Evolutionary conservation across 2,329 filamentous ascomycete species (phyloP).

Genomic region (Aspergillus uvarum): DNA sequence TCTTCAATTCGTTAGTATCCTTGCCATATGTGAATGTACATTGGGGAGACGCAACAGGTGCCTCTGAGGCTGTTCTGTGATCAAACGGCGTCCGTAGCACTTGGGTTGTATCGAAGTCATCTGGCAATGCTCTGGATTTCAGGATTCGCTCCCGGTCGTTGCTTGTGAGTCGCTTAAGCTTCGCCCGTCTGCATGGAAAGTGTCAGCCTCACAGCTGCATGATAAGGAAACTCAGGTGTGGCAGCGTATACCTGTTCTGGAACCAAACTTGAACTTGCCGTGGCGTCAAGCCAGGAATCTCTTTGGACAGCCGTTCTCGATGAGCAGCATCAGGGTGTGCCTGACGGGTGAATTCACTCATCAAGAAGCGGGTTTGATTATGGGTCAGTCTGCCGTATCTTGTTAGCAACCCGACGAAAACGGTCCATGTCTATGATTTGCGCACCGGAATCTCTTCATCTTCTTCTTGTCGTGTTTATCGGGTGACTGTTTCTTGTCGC

Average conservation of each 20-base stretch:
- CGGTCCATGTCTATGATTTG: not conserved
- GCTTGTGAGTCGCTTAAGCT: slow-evolving; percentile 60
- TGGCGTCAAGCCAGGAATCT: slow-evolving; percentile 88
- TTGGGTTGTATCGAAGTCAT: slow-evolving; percentile 61
- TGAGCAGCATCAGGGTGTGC: slow-evolving; percentile 91
- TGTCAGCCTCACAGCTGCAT: slow-evolving; percentile 11
- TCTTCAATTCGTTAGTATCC: slow-evolving; percentile 33
- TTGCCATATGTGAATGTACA: slow-evolving; percentile 40
- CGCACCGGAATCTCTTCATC: slow-evolving; percentile 47
- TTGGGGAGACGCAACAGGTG: slow-evolving; percentile 49
- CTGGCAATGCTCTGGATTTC: slow-evolving; percentile 59
- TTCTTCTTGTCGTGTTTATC: slow-evolving; percentile 42
- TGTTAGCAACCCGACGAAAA: not conserved
- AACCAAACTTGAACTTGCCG: slow-evolving; percentile 98
- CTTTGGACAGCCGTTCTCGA: slow-evolving; percentile 78
- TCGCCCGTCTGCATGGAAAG: slow-evolving; percentile 51
- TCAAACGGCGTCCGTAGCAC: slow-evolving; percentile 57
- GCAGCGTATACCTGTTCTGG: slow-evolving; percentile 73
- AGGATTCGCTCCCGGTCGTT: slow-evolving; percentile 63
- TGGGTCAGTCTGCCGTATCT: slow-evolving; percentile 72
- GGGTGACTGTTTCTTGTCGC: slow-evolving; percentile 29
- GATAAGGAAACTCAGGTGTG: not conserved
- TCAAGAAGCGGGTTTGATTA: slow-evolving; percentile 93
- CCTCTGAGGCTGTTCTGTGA: slow-evolving; percentile 47
- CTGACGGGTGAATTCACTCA: slow-evolving; percentile 95